These are phyloP conservation scores for Ogataea nitratoaversa DNA, from an alignment of 805 yeast species.

Conservation along the genomic window DNA sequence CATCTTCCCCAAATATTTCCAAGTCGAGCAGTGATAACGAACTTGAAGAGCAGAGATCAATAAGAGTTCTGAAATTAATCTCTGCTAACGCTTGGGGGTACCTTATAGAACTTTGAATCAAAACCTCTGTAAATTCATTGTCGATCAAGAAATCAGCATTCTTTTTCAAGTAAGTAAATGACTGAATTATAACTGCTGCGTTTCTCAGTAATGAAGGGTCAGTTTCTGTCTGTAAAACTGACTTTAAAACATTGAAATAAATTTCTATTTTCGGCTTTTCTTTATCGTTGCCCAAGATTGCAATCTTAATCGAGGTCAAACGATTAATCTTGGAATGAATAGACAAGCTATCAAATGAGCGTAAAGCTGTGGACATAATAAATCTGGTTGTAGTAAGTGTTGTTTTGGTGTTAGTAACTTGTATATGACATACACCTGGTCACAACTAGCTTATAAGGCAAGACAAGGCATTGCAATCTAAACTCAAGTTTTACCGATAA, in stretches of 20 bases:
- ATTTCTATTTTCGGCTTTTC: slow-evolving; percentile 18
- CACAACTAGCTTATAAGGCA: too few relatives aligned
- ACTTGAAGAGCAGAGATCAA: slow-evolving; percentile 21
- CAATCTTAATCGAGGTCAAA: slow-evolving; percentile 15
- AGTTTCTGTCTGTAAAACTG: slow-evolving; percentile 10
- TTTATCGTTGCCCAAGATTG: slow-evolving; percentile 29
- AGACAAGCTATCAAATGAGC: slow-evolving; percentile 5
- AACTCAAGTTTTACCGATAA: too few relatives aligned
- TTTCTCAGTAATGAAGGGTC: slow-evolving; percentile 14
- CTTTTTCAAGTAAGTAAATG: slow-evolving; percentile 24
- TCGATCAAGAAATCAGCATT: slow-evolving; percentile 18
- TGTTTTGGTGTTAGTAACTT: too few relatives aligned
- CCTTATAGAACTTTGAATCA: slow-evolving; percentile 18
- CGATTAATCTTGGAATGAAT: slow-evolving; percentile 5
- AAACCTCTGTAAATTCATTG: slow-evolving; percentile 8
- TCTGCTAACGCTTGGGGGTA: slow-evolving; percentile 19
- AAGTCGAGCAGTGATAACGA: slow-evolving; percentile 14
- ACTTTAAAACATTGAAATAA: slow-evolving; percentile 11
- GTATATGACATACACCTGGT: too few relatives aligned
- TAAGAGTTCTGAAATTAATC: slow-evolving; percentile 23
- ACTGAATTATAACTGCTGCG: slow-evolving; percentile 25
- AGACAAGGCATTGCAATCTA: too few relatives aligned
- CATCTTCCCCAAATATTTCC: slow-evolving; percentile 6
- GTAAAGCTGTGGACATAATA: slow-evolving; percentile 1
- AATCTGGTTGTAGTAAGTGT: too few relatives aligned